Conservation (phyloP, 2,329 filamentous ascomycete genomes). For the Apiospora phragmitis region DNA sequence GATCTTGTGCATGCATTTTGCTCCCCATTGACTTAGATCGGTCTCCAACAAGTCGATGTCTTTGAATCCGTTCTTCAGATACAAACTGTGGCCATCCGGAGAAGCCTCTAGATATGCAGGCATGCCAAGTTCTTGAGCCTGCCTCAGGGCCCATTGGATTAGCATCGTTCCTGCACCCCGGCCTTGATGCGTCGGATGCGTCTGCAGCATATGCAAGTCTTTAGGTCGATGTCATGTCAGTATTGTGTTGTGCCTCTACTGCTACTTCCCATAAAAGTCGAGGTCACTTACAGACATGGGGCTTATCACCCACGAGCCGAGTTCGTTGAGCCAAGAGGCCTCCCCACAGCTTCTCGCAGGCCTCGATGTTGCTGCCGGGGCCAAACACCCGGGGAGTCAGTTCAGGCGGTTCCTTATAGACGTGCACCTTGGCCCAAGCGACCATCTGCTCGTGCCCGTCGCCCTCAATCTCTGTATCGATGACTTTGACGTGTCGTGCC, state of each 20-base stretch:
- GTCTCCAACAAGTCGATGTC: constrained; percentile 34
- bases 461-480: constrained; percentile 31
- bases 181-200: constrained; percentile 41
- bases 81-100: constrained; percentile 34
- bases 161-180: constrained; percentile 41
- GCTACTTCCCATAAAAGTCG: too few species aligned
- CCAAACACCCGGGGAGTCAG: constrained; percentile 23
- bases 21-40: constrained; percentile 34
- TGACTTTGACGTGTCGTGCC: constrained; percentile 31
- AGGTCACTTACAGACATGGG: constrained; percentile 28
- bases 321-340: constrained; percentile 20
- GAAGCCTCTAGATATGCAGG: constrained; percentile 40
- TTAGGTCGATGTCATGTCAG: not conserved
- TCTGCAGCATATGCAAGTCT: constrained; percentile 40
- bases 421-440: constrained; percentile 34
- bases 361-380: constrained; percentile 30
- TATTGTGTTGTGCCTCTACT: not conserved
- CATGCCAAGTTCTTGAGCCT: constrained; percentile 34
- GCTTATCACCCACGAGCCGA: constrained; percentile 22
- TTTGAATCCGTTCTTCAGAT: constrained; percentile 40
- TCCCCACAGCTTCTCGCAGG: constrained; percentile 33
- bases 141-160: constrained; percentile 37
- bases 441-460: constrained; percentile 29
- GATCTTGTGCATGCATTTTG: constrained; percentile 21
- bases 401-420: constrained; percentile 24